phyloP scores from a whole-genome alignment of 768 basidiomycete genomes.

The Lactifluus volemus region DNA sequence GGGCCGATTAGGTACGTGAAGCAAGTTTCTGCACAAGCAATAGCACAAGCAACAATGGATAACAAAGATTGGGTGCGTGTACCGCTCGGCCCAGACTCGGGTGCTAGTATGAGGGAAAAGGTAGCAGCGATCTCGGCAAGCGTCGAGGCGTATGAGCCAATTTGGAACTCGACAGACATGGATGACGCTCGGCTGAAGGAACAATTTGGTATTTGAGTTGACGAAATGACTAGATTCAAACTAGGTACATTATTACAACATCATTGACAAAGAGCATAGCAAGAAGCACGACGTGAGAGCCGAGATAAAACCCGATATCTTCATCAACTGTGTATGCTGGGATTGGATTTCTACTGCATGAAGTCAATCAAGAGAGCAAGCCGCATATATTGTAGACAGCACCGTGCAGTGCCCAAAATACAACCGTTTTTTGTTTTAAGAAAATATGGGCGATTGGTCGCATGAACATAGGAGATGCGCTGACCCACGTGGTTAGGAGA shows the following conservation, averaged over 20 bases:
- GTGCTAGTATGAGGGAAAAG: constrained; percentile 19
- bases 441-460: background rate
- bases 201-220: background rate
- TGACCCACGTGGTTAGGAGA: constrained; percentile 57
- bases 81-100: constrained; percentile 23
- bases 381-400: constrained; percentile 35
- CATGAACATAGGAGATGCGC: constrained; percentile 9
- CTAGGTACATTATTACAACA: background rate
- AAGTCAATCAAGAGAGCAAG: background rate
- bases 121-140: constrained; percentile 16
- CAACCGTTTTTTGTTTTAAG: constrained; percentile 42
- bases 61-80: constrained; percentile 19
- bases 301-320: too few relatives aligned
- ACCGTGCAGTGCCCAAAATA: constrained; percentile 55
- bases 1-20: too few relatives aligned
- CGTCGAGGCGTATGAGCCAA: constrained; percentile 20
- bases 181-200: background rate
- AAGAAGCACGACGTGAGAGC: background rate
- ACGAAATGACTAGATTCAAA: too few relatives aligned
- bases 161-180: constrained; percentile 4
- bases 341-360: constrained; percentile 21
- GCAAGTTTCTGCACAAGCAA: too few relatives aligned
- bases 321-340: too few relatives aligned
- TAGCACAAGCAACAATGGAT: background rate
- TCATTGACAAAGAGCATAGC: background rate